Percentiles rank a stretch among this genome's conserved stretches.
Conservation (phyloP, 306 rosid species). For the cucumber (Cucumis sativus) region Cucumber_9930_V3 NC_026658.2:25456001-25456500, state of each 20-base stretch:
- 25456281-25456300: background rate
- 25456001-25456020: conserved; percentile 19
- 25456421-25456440: background rate
- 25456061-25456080: background rate
- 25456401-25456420: background rate
- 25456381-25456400: background rate
- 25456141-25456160: background rate
- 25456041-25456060: background rate
- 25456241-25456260: background rate
- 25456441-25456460: background rate
- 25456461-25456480: background rate
- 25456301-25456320: background rate
- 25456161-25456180: no score
- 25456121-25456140: background rate
- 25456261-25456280: background rate
- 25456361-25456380: background rate
- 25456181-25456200: background rate
- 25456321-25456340: background rate
- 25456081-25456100: background rate
- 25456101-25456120: background rate
- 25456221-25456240: background rate
- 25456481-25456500: background rate
- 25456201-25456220: background rate
- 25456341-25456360: background rate
- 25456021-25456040: conserved; percentile 24